A percentile compares a stretch with the other conserved stretches of the same genome.
These are phyloP conservation scores for Hypoxylon sp. DNA, from an alignment of 2,329 filamentous ascomycete species.

Conservation along the genomic window DNA sequence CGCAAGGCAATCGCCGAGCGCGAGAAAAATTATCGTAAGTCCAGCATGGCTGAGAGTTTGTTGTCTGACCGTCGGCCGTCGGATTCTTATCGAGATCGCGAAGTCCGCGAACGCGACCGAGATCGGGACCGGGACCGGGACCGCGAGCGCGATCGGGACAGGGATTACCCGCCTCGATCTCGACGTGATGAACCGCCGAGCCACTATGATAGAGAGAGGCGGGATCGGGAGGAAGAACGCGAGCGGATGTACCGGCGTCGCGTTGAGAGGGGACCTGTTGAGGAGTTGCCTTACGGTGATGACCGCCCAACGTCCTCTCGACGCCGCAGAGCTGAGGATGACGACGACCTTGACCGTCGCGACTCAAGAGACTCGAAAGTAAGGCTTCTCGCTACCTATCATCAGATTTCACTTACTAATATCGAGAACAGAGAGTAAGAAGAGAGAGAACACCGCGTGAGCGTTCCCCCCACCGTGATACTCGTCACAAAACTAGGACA, in stretches of 20 bases:
- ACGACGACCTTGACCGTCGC: slow-evolving; percentile 75
- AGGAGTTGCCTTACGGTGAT: slow-evolving; percentile 93
- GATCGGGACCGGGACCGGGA: slow-evolving; percentile 55
- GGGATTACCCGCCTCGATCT: slow-evolving; percentile 65
- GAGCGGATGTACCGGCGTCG: slow-evolving; percentile 90
- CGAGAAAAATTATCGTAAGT: slow-evolving; percentile 91
- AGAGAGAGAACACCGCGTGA: slow-evolving; percentile 71
- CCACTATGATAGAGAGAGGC: slow-evolving; percentile 86
- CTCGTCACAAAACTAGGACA: slow-evolving; percentile 69
- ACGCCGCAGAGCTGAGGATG: slow-evolving; percentile 83
- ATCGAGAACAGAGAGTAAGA: slow-evolving; percentile 64
- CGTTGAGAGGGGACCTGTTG: slow-evolving; percentile 74
- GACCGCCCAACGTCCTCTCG: slow-evolving; percentile 74
- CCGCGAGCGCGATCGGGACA: slow-evolving; percentile 59
- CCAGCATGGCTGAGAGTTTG: slow-evolving; percentile 75
- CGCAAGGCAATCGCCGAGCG: slow-evolving; percentile 93
- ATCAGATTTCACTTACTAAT: slow-evolving; percentile 48
- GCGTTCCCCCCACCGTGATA: slow-evolving; percentile 71
- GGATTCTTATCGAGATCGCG: slow-evolving; percentile 63
- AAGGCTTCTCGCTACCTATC: slow-evolving; percentile 41
- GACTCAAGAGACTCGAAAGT: slow-evolving; percentile 78
- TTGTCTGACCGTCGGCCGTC: slow-evolving; percentile 65
- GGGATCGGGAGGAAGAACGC: slow-evolving; percentile 89
- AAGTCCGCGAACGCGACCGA: slow-evolving; percentile 56
- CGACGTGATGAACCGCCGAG: slow-evolving; percentile 72